phyloP scores from a whole-genome alignment of 352 stramenopile species.

The Peronospora destructor region DNA sequence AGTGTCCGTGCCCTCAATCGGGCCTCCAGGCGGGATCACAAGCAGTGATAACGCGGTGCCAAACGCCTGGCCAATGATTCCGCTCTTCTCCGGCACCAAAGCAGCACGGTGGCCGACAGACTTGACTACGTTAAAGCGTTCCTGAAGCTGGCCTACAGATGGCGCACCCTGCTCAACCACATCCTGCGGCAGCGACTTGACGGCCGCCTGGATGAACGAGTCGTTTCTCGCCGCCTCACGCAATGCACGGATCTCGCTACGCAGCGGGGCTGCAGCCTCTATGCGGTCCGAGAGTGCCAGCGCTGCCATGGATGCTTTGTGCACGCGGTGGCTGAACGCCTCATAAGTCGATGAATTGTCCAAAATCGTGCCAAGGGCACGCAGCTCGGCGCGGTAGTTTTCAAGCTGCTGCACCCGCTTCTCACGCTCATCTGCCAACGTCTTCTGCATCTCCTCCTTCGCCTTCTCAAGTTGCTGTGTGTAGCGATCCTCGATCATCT shows the following conservation, averaged over 20 bases:
- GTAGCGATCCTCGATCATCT: slow-evolving; percentile 54
- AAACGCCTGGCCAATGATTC: slow-evolving; percentile 69
- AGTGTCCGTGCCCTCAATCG: slow-evolving; percentile 62
- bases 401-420: slow-evolving; percentile 57
- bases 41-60: slow-evolving; percentile 59
- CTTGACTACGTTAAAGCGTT: slow-evolving; percentile 78
- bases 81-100: slow-evolving; percentile 61
- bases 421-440: slow-evolving; percentile 51
- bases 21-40: slow-evolving; percentile 69
- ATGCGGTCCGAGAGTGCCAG: slow-evolving; percentile 74
- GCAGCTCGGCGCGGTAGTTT: slow-evolving; percentile 56
- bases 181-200: slow-evolving; percentile 54
- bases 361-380: slow-evolving; percentile 57
- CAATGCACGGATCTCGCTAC: slow-evolving; percentile 62
- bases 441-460: slow-evolving; percentile 52
- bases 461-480: slow-evolving; percentile 40
- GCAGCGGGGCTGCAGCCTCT: slow-evolving; percentile 62
- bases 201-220: slow-evolving; percentile 57
- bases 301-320: slow-evolving; percentile 77
- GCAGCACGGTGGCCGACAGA: slow-evolving; percentile 57
- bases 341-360: slow-evolving; percentile 77
- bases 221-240: slow-evolving; percentile 66
- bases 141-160: slow-evolving; percentile 72
- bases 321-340: slow-evolving; percentile 77
- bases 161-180: slow-evolving; percentile 62